These are phyloP conservation scores for Sphaerulina vaccinii DNA, from an alignment of 2,329 filamentous ascomycete species.

Conservation along the genomic window DNA sequence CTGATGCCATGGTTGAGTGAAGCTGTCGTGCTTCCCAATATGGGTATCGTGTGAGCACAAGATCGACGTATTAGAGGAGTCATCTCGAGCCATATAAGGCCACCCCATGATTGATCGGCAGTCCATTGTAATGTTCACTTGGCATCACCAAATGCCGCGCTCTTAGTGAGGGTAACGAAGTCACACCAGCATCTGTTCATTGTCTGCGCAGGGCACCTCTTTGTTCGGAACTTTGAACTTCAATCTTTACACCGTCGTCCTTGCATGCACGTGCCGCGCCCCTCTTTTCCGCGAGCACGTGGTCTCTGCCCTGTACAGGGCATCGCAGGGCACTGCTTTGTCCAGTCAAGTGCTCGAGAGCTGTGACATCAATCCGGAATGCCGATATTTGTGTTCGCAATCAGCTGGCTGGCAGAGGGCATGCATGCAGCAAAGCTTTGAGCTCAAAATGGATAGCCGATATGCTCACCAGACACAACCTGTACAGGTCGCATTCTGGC, in stretches of 20 bases:
- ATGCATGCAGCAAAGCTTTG: background rate
- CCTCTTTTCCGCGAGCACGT: too few species aligned
- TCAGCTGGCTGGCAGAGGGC: background rate
- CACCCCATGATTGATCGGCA: background rate
- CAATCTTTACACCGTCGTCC: background rate
- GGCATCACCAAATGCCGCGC: background rate
- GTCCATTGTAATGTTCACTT: background rate
- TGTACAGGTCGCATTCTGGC: background rate
- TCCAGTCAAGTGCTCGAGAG: too few species aligned
- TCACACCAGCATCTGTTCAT: background rate
- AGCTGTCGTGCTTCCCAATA: too few species aligned
- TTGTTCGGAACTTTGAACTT: background rate
- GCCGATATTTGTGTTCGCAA: background rate
- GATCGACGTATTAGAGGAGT: background rate
- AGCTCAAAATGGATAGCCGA: background rate
- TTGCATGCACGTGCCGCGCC: background rate
- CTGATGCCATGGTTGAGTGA: conserved; percentile 1
- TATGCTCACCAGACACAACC: too few species aligned
- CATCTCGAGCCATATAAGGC: background rate
- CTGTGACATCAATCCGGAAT: background rate
- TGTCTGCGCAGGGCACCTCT: background rate
- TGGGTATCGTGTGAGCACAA: background rate
- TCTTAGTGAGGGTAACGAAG: background rate
- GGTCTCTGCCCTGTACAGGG: background rate
- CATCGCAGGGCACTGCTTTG: background rate